Evolutionary conservation across 2,329 filamentous ascomycete genomes (phyloP).

Genomic region (Sarocladium strictum): DNA sequence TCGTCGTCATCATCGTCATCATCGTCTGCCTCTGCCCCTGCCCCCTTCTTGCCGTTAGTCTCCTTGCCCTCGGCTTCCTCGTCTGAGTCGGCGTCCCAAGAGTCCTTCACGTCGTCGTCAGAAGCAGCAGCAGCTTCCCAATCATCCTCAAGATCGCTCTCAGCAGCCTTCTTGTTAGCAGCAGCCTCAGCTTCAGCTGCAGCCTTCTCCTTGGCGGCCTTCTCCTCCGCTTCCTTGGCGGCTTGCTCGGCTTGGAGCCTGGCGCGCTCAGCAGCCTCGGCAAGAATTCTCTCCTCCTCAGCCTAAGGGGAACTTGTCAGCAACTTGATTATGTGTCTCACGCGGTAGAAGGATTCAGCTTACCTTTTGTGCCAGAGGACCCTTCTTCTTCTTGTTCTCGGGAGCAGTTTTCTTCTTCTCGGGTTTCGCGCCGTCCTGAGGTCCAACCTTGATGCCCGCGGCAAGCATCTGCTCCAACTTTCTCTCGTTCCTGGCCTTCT

Average conservation of each 20-base stretch:
- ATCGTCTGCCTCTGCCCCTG: constrained; percentile 14
- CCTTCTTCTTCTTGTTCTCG: constrained; percentile 68
- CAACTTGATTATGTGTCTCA: neutral
- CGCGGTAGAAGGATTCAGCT: constrained; percentile 10
- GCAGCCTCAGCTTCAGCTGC: constrained; percentile 49
- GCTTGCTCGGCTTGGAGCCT: constrained; percentile 61
- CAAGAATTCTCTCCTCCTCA: constrained; percentile 73
- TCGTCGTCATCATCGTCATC: constrained; percentile 29
- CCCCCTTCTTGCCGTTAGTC: constrained; percentile 16
- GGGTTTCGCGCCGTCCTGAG: constrained; percentile 48
- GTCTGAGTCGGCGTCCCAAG: constrained; percentile 84
- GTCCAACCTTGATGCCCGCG: constrained; percentile 67
- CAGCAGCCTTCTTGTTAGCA: constrained; percentile 46
- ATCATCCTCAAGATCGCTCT: constrained; percentile 67
- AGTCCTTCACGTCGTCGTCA: constrained; percentile 79
- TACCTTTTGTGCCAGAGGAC: constrained; percentile 43
- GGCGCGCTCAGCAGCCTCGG: constrained; percentile 71
- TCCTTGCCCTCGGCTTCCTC: constrained; percentile 51
- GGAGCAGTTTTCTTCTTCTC: constrained; percentile 73
- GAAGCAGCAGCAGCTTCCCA: constrained; percentile 83
- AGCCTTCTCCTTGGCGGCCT: constrained; percentile 51
- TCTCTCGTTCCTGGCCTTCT: constrained; percentile 70
- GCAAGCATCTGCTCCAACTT: constrained; percentile 83
- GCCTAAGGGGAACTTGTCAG: constrained; percentile 35
- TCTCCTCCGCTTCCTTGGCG: constrained; percentile 55